Percentiles rank a stretch among this genome's conserved stretches.
Evolutionary conservation across 345 rosid genomes (phyloP).

Genomic region (Moricandia moricandioides): DNA sequence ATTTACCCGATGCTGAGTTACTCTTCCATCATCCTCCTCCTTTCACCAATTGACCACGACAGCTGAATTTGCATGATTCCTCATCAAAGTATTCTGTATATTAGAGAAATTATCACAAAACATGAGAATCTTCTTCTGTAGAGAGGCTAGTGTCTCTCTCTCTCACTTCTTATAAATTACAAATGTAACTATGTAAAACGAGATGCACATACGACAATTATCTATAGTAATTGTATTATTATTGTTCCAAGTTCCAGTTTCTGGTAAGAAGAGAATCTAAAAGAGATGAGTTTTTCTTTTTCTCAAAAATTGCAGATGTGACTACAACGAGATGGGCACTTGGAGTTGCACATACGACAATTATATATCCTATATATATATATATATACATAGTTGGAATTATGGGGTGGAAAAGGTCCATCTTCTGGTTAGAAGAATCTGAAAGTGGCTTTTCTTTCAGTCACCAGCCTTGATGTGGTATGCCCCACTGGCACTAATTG

Average conservation of each 20-base stretch:
- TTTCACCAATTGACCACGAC: constrained; percentile 40
- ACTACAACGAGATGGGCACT: too few relatives aligned
- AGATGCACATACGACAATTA: constrained; percentile 5
- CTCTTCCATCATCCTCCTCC: constrained; percentile 71
- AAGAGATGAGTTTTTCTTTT: neutral
- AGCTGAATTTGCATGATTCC: constrained; percentile 14
- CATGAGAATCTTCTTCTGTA: neutral
- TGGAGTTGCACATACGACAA: constrained; percentile 18
- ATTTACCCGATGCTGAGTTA: constrained; percentile 88
- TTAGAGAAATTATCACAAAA: neutral
- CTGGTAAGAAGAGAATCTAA: constrained; percentile 2
- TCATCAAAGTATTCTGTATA: neutral
- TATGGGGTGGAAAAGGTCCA: neutral
- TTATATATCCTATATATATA: too few relatives aligned
- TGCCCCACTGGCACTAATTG: neutral
- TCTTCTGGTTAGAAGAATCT: constrained; percentile 14
- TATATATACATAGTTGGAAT: too few relatives aligned
- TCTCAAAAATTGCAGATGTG: neutral
- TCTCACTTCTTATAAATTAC: neutral
- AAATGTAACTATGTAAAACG: neutral
- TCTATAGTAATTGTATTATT: neutral
- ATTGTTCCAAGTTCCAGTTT: neutral
- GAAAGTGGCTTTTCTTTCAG: neutral
- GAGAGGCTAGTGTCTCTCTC: too few relatives aligned
- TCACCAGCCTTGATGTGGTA: neutral